Base-by-base conservation (phyloP, 108 stramenopile species). In the Cyclostephanos tholiformis region DNA sequence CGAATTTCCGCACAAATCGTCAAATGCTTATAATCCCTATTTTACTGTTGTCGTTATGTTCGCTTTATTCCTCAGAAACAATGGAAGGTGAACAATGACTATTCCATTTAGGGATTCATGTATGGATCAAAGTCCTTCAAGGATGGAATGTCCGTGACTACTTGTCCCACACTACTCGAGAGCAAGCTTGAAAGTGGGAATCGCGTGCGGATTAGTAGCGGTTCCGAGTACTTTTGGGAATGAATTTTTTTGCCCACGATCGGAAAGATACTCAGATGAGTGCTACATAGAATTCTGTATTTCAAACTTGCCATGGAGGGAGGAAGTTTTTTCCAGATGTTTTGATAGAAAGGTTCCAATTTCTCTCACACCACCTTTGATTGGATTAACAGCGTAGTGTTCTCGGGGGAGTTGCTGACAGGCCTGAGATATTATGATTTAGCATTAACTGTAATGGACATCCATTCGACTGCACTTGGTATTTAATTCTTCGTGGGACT, bases 71-170 rank as follows among this genome's bases (percentile, higher is more conserved):
- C 17, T 51, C 50, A 51, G 36, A 74, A 64, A 46, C 63, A 65
- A 74, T 74, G 72, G 72, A 74, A 74, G 30, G 25, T 65, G 3
- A 56, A 65, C 36, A 27, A 62, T 8, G 72, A 74, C 36, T 56
- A 65, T 51, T 38, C 72, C 6, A 30, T 74, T 23, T 29, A 63
- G 55, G 72, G 64, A 36, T 38, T 63, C 10, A 74, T 74, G 9
- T 64, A 26, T 49, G 72, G 64, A 64, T 74, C 72, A 16, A 58
- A 36, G 9, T 74, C 72, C 2, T 74, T 74, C 41, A 65, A 52
- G 36, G 72, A 74, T 65, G 72, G 72, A 43, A 50, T 38, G 39
- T 57, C 27, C 17, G 64, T 74, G 43, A 74, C 72, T 27, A 74
- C 72, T 13, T 74, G 63, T 6, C 64, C 72, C 9, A 74, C n/a